A percentile compares a stretch with the other conserved stretches of the same genome.
Evolutionary conservation across 441 rosid species (phyloP).

Genomic region (Pelargonium citronellum): DNA sequence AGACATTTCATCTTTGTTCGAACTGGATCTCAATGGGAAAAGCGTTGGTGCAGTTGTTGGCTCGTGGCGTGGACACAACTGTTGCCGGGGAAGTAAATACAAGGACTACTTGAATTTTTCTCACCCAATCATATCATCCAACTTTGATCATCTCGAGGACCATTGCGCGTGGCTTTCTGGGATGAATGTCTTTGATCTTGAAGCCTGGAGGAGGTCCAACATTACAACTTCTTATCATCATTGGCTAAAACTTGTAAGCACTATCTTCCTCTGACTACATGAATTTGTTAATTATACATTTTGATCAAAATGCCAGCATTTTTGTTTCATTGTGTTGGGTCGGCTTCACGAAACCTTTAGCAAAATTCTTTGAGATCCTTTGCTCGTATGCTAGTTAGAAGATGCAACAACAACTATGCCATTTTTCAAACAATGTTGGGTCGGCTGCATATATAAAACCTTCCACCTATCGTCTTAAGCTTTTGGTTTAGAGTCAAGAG

Average conservation of each 20-base stretch:
- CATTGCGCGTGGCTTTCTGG: constrained; percentile 90
- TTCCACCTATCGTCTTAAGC: no score
- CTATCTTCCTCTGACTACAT: background rate
- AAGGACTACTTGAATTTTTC: constrained; percentile 81
- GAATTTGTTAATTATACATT: no score
- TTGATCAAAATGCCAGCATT: background rate
- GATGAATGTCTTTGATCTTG: constrained; percentile 76
- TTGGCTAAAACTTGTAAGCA: constrained; percentile 70
- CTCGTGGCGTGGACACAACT: constrained; percentile 66
- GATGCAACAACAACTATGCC: background rate
- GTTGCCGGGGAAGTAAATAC: constrained; percentile 74
- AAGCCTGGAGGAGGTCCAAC: constrained; percentile 71
- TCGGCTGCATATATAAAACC: no score
- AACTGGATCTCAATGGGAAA: constrained; percentile 60
- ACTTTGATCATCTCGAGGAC: constrained; percentile 34
- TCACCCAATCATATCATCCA: constrained; percentile 53
- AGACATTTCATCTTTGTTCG: constrained; percentile 77
- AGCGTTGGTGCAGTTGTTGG: constrained; percentile 71
- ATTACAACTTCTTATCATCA: constrained; percentile 54
- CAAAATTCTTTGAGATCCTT: no score
- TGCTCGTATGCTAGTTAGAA: background rate
- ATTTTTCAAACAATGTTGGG: no score
- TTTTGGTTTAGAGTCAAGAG: no score
- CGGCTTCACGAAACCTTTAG: no score
- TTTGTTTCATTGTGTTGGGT: no score